Percentiles rank a stretch among this genome's conserved stretches.
Conservation (phyloP, 768 basidiomycete species). For the Rhodotorula sphaerocarpa region DNA sequence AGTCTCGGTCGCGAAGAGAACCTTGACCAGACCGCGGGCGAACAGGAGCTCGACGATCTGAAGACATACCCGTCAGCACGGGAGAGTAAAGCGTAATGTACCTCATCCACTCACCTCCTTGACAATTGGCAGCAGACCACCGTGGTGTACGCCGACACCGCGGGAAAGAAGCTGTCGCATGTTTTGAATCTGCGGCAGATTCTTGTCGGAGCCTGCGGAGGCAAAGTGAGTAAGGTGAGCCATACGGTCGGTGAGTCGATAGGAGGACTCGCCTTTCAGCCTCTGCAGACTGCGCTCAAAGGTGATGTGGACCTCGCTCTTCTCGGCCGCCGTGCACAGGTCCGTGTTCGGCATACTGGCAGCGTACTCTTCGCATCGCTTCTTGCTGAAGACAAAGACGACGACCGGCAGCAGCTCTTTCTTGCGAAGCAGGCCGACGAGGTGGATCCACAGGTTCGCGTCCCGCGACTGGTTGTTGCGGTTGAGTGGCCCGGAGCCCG, state of each 20-base stretch:
- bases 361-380: slow-evolving; percentile 93
- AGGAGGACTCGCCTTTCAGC: slow-evolving; percentile 60
- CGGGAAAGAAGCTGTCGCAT: slow-evolving; percentile 83
- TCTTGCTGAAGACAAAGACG: slow-evolving; percentile 94
- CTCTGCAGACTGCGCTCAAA: slow-evolving; percentile 85
- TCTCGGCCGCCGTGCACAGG: slow-evolving; percentile 78
- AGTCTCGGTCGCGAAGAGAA: slow-evolving; percentile 95
- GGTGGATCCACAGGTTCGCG: slow-evolving; percentile 87
- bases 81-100: slow-evolving; percentile 12
- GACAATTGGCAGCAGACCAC: slow-evolving; percentile 87
- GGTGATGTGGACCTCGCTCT: slow-evolving; percentile 91
- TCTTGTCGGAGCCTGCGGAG: slow-evolving; percentile 74
- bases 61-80: neutral
- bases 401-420: slow-evolving; percentile 82
- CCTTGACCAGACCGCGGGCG: slow-evolving; percentile 87
- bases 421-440: slow-evolving; percentile 75
- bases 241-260: neutral
- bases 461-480: slow-evolving; percentile 54
- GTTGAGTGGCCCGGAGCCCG: slow-evolving; percentile 41
- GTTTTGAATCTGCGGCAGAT: slow-evolving; percentile 80
- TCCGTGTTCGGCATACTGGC: slow-evolving; percentile 77
- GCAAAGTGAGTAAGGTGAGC: neutral
- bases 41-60: slow-evolving; percentile 95
- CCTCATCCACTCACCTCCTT: slow-evolving; percentile 62
- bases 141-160: slow-evolving; percentile 96